Conservation (phyloP, 176 grass and related monocot species). For the Eragrostis nindensis region DNA sequence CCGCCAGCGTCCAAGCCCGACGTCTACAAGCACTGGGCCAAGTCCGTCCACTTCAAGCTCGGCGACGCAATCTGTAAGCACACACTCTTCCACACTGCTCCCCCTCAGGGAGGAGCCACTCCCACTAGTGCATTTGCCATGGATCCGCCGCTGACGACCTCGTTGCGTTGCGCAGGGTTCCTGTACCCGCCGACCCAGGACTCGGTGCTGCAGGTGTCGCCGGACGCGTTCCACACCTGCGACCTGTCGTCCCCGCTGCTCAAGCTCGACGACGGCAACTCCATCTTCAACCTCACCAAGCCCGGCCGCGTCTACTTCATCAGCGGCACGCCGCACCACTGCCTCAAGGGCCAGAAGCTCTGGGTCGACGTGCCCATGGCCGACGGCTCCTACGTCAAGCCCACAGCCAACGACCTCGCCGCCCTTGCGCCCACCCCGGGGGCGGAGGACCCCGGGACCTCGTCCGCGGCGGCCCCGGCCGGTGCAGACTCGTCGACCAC, state of each 20-base stretch:
- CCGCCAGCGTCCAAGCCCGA: slow-evolving; percentile 64
- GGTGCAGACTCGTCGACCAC: slow-evolving; percentile 4
- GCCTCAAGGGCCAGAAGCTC: slow-evolving; percentile 82
- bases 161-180: slow-evolving; percentile 44
- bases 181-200: slow-evolving; percentile 62
- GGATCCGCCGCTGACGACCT: background rate
- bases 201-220: slow-evolving; percentile 59
- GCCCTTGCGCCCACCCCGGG: slow-evolving; percentile 33
- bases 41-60: slow-evolving; percentile 55
- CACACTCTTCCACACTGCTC: no score
- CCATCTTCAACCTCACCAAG: slow-evolving; percentile 78
- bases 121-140: no score
- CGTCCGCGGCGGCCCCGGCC: slow-evolving; percentile 34
- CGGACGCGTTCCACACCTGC: slow-evolving; percentile 66
- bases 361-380: slow-evolving; percentile 66
- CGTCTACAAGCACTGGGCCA: slow-evolving; percentile 67
- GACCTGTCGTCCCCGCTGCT: slow-evolving; percentile 43
- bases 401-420: slow-evolving; percentile 30
- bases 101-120: no score
- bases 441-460: background rate
- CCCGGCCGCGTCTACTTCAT: slow-evolving; percentile 66
- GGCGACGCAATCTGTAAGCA: slow-evolving; percentile 83
- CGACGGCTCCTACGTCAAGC: slow-evolving; percentile 64
- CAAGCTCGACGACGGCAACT: slow-evolving; percentile 77
- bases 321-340: slow-evolving; percentile 60